Conservation (phyloP, 495 filamentous ascomycete genomes). For the Schizothecium vesticola region DNA sequence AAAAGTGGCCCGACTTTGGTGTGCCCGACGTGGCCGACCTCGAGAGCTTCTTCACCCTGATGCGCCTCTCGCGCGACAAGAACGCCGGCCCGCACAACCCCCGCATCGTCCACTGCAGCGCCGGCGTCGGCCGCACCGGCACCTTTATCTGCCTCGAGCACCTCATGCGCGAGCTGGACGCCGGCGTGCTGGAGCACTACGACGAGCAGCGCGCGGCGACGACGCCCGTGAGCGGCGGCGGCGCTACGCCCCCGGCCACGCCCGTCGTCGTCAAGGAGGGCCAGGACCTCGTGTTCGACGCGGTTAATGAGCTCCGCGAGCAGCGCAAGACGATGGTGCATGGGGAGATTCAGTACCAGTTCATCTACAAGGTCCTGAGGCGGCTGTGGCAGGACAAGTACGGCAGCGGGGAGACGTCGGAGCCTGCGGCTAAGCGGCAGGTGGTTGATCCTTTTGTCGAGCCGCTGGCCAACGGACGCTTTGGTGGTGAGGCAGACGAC, state of each 20-base stretch:
- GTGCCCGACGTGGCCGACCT: conserved; percentile 78
- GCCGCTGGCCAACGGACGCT: not conserved
- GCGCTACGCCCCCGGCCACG: not conserved
- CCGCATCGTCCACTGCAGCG: conserved; percentile 87
- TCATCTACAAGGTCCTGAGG: conserved; percentile 82
- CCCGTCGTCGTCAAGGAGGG: conserved; percentile 16
- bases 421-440: conserved; percentile 43
- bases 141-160: conserved; percentile 95
- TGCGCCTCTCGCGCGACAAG: conserved; percentile 68
- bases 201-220: conserved; percentile 15
- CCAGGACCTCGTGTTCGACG: conserved; percentile 54
- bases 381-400: conserved; percentile 63
- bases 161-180: conserved; percentile 73
- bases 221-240: not conserved
- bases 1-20: conserved; percentile 89
- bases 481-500: not conserved
- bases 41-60: conserved; percentile 68
- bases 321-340: conserved; percentile 98
- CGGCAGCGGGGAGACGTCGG: conserved; percentile 26
- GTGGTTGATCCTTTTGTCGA: conserved; percentile 38
- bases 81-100: conserved; percentile 62
- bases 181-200: conserved; percentile 57
- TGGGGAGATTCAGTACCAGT: conserved; percentile 75
- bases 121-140: conserved; percentile 88
- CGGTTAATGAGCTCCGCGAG: conserved; percentile 75